phyloP scores from a whole-genome alignment of 352 stramenopile genomes.

The Globisporangium carolinianum region DNA sequence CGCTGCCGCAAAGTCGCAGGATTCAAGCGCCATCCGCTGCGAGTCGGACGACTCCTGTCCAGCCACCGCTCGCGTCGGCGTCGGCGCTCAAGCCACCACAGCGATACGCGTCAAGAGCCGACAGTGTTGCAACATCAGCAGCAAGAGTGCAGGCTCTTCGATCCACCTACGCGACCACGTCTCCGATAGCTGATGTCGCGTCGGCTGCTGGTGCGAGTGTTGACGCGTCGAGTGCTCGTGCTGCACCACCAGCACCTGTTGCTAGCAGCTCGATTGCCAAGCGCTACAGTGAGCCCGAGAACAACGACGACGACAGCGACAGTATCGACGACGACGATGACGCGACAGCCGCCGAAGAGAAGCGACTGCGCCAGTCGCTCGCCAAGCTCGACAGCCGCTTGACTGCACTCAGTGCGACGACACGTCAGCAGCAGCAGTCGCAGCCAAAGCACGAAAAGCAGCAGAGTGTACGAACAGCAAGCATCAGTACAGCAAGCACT shows the following conservation, averaged over 20 bases:
- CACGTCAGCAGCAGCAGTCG: not conserved
- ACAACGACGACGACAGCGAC: not conserved
- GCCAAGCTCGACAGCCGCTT: conserved; percentile 44
- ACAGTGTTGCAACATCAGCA: no score
- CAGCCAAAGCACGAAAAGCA: conserved; percentile 1
- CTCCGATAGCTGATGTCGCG: no score
- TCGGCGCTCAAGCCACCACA: conserved; percentile 4
- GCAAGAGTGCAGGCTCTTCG: no score
- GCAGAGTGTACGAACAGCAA: not conserved
- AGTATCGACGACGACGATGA: conserved; percentile 22
- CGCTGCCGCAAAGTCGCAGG: no score
- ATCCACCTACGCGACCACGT: no score
- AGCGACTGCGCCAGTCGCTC: conserved; percentile 39
- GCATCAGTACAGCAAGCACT: not conserved
- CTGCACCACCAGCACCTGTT: no score
- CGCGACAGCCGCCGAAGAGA: conserved; percentile 32
- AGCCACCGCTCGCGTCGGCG: not conserved
- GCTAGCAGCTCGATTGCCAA: no score
- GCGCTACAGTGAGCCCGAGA: not conserved
- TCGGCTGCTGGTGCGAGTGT: no score
- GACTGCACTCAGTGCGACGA: conserved; percentile 11
- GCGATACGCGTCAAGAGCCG: not conserved
- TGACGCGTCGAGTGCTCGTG: not conserved
- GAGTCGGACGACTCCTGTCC: no score
- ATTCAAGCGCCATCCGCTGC: no score